Evolutionary conservation across 257 asterid genomes (phyloP).

Genomic region (Forsythia suspensa): DNA sequence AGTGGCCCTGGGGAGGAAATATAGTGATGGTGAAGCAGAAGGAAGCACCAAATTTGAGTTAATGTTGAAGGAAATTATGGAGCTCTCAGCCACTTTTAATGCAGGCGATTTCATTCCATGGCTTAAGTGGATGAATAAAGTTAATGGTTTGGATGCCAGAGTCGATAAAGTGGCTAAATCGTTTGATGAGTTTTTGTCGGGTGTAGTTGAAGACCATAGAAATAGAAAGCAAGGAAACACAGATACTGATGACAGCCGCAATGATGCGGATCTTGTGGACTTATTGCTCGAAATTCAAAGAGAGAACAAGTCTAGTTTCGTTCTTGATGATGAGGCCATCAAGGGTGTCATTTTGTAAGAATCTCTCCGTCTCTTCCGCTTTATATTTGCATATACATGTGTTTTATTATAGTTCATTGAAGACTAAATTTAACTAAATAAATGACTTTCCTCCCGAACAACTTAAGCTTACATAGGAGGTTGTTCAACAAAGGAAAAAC

Average conservation of each 20-base stretch:
- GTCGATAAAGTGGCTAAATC: background rate
- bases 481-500: no score
- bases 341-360: background rate
- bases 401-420: no score
- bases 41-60: background rate
- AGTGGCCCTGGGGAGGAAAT: background rate
- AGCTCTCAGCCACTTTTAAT: background rate
- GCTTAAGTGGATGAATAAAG: background rate
- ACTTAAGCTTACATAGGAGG: no score
- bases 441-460: no score
- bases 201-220: background rate
- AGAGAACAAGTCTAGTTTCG: background rate
- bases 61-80: background rate
- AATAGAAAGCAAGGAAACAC: background rate
- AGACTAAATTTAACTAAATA: no score
- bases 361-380: background rate
- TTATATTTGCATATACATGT: no score
- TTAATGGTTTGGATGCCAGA: background rate
- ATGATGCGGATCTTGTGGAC: background rate
- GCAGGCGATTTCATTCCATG: background rate
- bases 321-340: background rate
- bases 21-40: background rate
- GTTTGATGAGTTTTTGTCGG: background rate
- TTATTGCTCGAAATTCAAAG: background rate
- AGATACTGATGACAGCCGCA: background rate